Base-by-base conservation (phyloP, 805 yeast genomes). In the Novakomyces olei region DNA sequence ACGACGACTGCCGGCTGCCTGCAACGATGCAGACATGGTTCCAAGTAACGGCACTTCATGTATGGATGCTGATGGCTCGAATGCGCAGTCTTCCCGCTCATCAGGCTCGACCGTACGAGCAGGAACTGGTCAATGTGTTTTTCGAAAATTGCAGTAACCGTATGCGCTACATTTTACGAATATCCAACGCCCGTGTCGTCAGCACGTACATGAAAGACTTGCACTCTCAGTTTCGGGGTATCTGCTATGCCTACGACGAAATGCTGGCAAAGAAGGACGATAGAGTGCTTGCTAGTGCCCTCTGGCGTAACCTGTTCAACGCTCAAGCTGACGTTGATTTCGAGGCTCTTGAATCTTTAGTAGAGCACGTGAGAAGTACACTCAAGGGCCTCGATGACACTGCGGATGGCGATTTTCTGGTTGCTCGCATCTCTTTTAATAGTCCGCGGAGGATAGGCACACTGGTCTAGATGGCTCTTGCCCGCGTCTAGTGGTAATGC, bases 21-120 rank as follows among this genome's bases (percentile, higher is more conserved):
- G 63, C 66, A 48, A 74, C 95, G 1, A 83, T 85, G 48, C 69
- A 85, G n/a, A 92, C 81, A 52, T 85, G 94, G 93, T 85, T 74
- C 51, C 96, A 85, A 54, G 75, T 88, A 39, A 77, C 93, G 5
- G 61, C 74, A 1, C 61, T 88, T 42, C 98, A 88, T 52, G 70
- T 78, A 37, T 88, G 99, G 99, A 72, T 88, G 47, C 60, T 88
- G 29, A 74, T 75, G 41, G 92, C 78, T 12, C 72, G 98, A 49
- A 83, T 88, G 94, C 70, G 99, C 51, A 91, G 91, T 6, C 64
- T 88, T 75, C 96, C 96, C 0, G 74, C 73, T 50, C 74, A 79
- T 45, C 72, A 78, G 48, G 91, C 94, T 26, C 68, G 68, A 43
- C 75, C 73, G 48, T 88, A 83, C 53, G 94, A 88, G 53, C 94